Conservation (phyloP, 805 yeast species). For the Cyberlindnera saturnus region DNA sequence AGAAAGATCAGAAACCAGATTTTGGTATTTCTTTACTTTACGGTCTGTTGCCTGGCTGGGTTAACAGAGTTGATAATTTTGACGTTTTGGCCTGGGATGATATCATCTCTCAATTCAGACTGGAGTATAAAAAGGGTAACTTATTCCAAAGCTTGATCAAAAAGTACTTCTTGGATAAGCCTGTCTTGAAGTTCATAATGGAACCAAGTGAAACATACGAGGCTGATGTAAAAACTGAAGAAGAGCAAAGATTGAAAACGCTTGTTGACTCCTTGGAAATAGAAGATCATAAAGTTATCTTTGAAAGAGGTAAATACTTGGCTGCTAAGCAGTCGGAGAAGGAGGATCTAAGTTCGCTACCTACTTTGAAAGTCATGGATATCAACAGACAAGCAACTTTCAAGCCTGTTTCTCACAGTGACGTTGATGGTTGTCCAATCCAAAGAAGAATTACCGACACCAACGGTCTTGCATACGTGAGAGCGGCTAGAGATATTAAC, state of each 20-base stretch:
- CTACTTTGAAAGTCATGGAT: constrained; percentile 69
- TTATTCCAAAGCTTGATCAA: constrained; percentile 58
- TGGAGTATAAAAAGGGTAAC: constrained; percentile 47
- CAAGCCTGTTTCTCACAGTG: constrained; percentile 26
- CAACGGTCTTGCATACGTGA: constrained; percentile 75
- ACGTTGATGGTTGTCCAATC: constrained; percentile 23
- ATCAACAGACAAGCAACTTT: constrained; percentile 52
- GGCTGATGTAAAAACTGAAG: constrained; percentile 45
- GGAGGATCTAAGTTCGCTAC: constrained; percentile 76
- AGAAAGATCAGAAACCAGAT: constrained; percentile 83
- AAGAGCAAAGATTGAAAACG: constrained; percentile 40
- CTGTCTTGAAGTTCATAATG: constrained; percentile 71
- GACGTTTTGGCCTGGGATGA: constrained; percentile 59
- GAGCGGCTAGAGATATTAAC: constrained; percentile 55
- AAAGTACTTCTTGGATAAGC: constrained; percentile 44
- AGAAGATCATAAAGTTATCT: constrained; percentile 52
- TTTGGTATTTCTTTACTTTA: constrained; percentile 79
- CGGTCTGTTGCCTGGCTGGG: constrained; percentile 79
- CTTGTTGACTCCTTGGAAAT: constrained; percentile 41
- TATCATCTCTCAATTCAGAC: constrained; percentile 51
- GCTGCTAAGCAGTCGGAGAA: constrained; percentile 56
- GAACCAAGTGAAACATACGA: constrained; percentile 58
- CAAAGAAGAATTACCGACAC: constrained; percentile 57
- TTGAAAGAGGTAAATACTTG: constrained; percentile 52
- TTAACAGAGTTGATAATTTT: constrained; percentile 75